These are phyloP conservation scores for Flaveria ramosissima DNA, from an alignment of 129 eudicot genomes.

Conservation along the genomic window DNA sequence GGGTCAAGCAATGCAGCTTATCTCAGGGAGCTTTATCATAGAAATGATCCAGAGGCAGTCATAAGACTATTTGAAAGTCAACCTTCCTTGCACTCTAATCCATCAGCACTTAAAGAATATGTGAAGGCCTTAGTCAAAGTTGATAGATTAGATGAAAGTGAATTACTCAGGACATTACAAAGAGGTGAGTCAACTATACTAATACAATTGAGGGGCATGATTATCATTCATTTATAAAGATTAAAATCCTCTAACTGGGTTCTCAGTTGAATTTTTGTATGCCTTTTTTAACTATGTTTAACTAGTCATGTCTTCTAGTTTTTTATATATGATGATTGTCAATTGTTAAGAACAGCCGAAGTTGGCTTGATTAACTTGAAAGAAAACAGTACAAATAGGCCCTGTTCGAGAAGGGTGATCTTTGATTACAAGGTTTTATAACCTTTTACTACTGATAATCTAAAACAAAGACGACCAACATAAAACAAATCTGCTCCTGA, in stretches of 20 bases:
- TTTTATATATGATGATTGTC: background rate
- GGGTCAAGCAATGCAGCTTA: constrained; percentile 52
- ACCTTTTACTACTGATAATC: too few species aligned
- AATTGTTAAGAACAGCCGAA: background rate
- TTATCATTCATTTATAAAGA: constrained; percentile 10
- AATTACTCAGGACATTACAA: constrained; percentile 74
- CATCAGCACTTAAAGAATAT: constrained; percentile 85
- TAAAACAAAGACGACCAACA: too few species aligned
- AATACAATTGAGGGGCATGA: background rate
- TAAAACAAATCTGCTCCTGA: too few species aligned
- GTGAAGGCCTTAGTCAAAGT: constrained; percentile 84
- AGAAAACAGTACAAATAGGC: too few species aligned
- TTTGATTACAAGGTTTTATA: too few species aligned
- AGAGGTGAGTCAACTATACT: constrained; percentile 57
- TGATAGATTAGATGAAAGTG: constrained; percentile 81
- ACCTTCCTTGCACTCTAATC: constrained; percentile 73
- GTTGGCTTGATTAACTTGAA: too few species aligned
- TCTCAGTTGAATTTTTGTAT: background rate
- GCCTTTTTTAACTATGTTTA: background rate
- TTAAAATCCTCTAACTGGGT: background rate
- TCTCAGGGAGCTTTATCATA: constrained; percentile 62
- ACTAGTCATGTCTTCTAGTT: background rate
- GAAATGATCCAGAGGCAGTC: constrained; percentile 84
- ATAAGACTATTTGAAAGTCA: constrained; percentile 82
- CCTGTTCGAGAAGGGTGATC: too few species aligned